Base-by-base conservation (phyloP, 257 asterid species). In the Solanum corneliomulleri region DNA sequence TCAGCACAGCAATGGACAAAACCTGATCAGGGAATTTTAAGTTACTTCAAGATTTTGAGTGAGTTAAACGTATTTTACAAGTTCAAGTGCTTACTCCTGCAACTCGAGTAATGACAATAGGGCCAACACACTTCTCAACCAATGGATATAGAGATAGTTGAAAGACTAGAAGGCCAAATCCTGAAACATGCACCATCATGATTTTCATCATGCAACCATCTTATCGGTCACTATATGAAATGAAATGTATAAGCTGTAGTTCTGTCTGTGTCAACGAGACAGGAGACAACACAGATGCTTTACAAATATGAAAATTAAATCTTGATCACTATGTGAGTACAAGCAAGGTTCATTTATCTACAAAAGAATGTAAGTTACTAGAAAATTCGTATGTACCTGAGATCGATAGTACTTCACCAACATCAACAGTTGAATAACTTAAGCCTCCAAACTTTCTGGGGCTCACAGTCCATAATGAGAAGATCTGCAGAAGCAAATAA, bases 381-480 rank as follows among this genome's bases (percentile, higher is more conserved):
- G 29, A 47, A 47, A 80, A 47, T 80, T 10, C 1, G 9, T 3
- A 31, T 84, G 82, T 87, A 96, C 99, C 98, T 86, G 99, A 82
- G 85, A 96, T 91, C 33, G 98, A 88, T 82, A 96, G 93, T 90
- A 96, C 94, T 91, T 86, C 92, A 89, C 99, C 99, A 66, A 96
- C 97, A 87, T 90, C 93, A 56, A 94, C 84, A 39, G 98, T 92
- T 88, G 91, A 88, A 85, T 88, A 93, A 85, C 94, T 90, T 87
- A 96, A 90, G 25, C 99, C 98, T 69, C 97, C 98, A 10, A 92
- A 89, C 90, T 90, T 94, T 87, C 71, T 91, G 45, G 99, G 93
- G 88, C 96, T 96, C 76, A 91, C 98, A 25, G 99, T 95, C 99
- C 99, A 96, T 85, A 96, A 86, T 18, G 99, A 92, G 89, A 96